Evolutionary conservation across 2,329 filamentous ascomycete species (phyloP), one percentile per base, ranked within the genome.

Genomic region (Aureobasidium mangrovei): DNA sequence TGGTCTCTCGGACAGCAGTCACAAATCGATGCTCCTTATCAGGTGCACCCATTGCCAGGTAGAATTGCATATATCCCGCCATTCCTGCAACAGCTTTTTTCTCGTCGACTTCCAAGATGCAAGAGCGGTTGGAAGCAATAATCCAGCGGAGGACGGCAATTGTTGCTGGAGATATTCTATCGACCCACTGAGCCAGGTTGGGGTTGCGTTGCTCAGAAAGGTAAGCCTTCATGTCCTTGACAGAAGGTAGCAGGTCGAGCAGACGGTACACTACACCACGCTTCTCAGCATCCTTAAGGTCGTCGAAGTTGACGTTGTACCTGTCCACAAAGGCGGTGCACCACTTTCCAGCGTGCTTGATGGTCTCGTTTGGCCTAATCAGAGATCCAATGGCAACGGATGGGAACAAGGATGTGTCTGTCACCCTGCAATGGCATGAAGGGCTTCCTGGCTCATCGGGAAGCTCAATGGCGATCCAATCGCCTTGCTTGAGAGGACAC

Each of bases 121-220:
- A 91, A 0, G 91, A 91, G 43, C 88, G 78, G 62, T 95, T 95
- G 0, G 90, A 95, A 0, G 90, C 87, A 56, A 96, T 81, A 57
- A 95, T 87, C 91, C 91, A 96, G 49, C 87, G 79, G 24, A 96
- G 71, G 0, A 95, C 69, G 24, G 82, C 79, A 3, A 88, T 69
- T 0, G 84, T 80, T 5, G 86, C 78, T 2, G 81, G 78, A 0
- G 84, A 79, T 7, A 95, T 75, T 18, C 76, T 70, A 26, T 79
- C 73, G 59, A 70, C 67, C 83, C 83, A 86, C 9, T 65, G 60
- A 54, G 64, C 67, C n/a, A 77, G 62, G 65, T 63, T 72, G 72
- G 39, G 67, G 71, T 61, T 61, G 9, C 67, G 65, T 4, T 67
- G 60, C 44, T 61, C 60, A 9, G 59, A 58, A 9, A 83, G 68